Conservation (phyloP, 768 basidiomycete species). For the Boletus reticulatus region DNA sequence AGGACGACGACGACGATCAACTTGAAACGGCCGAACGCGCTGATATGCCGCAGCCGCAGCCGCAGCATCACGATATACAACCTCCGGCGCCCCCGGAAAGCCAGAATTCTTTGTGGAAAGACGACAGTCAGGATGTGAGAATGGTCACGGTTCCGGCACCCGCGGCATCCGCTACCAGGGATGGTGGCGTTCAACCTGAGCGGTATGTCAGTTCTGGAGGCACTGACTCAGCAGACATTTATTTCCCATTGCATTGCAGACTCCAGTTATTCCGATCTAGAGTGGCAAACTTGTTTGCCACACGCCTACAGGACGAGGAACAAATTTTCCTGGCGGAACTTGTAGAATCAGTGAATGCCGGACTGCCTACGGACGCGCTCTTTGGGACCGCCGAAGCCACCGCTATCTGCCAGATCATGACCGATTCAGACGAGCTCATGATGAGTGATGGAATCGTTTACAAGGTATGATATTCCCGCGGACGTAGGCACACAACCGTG, state of each 20-base stretch:
- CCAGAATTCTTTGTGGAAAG: constrained; percentile 64
- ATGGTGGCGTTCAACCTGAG: constrained; percentile 49
- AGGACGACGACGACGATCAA: constrained; percentile 43
- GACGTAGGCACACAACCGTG: neutral
- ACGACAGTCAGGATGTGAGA: constrained; percentile 61
- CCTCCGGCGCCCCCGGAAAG: constrained; percentile 31
- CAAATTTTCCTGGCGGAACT: constrained; percentile 69
- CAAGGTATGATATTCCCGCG: constrained; percentile 52
- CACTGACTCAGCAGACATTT: neutral
- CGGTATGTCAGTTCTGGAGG: constrained; percentile 45
- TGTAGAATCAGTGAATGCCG: constrained; percentile 73
- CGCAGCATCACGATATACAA: constrained; percentile 22
- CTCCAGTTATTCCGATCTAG: constrained; percentile 77
- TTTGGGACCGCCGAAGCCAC: constrained; percentile 85
- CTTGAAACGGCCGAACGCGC: constrained; percentile 43
- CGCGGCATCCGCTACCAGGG: constrained; percentile 35
- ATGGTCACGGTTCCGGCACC: constrained; percentile 53
- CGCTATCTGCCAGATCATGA: constrained; percentile 71
- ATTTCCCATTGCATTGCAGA: constrained; percentile 37
- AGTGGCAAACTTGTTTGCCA: constrained; percentile 69
- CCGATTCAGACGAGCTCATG: constrained; percentile 73
- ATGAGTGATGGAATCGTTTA: constrained; percentile 84
- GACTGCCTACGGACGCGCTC: constrained; percentile 60
- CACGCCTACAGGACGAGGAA: constrained; percentile 71
- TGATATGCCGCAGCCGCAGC: constrained; percentile 41